Percentiles rank a stretch among this genome's conserved stretches.
phyloP scores from a whole-genome alignment of 345 rosid species.

The Moricandia moricandioides region DNA sequence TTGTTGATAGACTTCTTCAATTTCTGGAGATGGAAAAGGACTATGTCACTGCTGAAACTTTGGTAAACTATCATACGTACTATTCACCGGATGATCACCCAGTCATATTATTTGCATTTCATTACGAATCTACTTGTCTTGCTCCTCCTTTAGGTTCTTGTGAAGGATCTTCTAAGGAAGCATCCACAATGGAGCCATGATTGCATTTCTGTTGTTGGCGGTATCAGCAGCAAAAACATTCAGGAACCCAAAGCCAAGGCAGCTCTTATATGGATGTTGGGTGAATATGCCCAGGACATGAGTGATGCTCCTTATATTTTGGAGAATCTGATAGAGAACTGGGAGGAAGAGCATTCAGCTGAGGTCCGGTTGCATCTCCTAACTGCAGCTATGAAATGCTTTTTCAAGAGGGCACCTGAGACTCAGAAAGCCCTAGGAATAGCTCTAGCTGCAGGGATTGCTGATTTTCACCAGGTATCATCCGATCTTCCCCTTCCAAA shows the following conservation, averaged over 20 bases:
- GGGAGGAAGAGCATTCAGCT: constrained; percentile 96
- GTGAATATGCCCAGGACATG: constrained; percentile 99
- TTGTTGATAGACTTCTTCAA: constrained; percentile 99
- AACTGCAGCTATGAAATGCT: constrained; percentile 94
- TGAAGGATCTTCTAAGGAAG: constrained; percentile 92
- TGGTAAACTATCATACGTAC: constrained; percentile 49
- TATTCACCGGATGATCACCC: background rate
- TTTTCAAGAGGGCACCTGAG: constrained; percentile 94
- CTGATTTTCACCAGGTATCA: constrained; percentile 85
- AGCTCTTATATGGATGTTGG: constrained; percentile 99
- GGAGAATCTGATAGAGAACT: constrained; percentile 79
- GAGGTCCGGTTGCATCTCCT: constrained; percentile 90
- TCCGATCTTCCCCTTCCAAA: constrained; percentile 4
- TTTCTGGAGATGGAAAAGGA: constrained; percentile 99
- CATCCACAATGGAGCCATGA: constrained; percentile 99
- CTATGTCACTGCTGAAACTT: constrained; percentile 95
- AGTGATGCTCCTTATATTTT: constrained; percentile 89
- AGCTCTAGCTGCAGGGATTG: constrained; percentile 82
- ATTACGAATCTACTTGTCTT: background rate
- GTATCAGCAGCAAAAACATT: constrained; percentile 86
- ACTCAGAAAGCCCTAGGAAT: constrained; percentile 85
- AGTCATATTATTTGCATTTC: constrained; percentile 5
- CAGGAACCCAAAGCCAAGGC: constrained; percentile 98
- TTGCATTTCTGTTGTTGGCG: constrained; percentile 99
- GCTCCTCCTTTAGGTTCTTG: constrained; percentile 66